A percentile compares a stretch with the other conserved stretches of the same genome.
Conservation (phyloP, 1,284 basidiomycete species). For the Microbotryum silenes-acaulis region DNA sequence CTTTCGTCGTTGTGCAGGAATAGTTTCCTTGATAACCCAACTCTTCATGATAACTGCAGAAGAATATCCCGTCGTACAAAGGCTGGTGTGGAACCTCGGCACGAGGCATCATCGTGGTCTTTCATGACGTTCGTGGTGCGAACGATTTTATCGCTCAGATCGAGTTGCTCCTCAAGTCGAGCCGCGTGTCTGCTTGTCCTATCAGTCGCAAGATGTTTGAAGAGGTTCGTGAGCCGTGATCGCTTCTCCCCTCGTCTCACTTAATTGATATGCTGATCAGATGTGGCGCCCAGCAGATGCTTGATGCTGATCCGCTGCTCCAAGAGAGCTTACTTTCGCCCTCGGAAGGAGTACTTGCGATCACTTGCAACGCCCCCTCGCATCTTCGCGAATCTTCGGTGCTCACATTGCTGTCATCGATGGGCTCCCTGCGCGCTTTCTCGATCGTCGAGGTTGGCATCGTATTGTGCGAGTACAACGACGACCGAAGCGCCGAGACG, state of each 20-base stretch:
- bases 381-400: slow-evolving; percentile 4
- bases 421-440: slow-evolving; percentile 14
- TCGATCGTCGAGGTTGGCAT: slow-evolving; percentile 12
- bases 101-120: slow-evolving; percentile 18
- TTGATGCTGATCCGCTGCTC: not conserved
- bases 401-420: slow-evolving; percentile 9
- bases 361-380: slow-evolving; percentile 6
- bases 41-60: too few species aligned
- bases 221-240: slow-evolving; percentile 3
- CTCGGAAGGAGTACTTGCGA: slow-evolving; percentile 21
- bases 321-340: slow-evolving; percentile 12
- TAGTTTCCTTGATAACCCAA: too few species aligned
- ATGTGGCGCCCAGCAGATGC: slow-evolving; percentile 2
- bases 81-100: too few species aligned
- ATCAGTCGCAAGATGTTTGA: slow-evolving; percentile 13
- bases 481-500: slow-evolving; percentile 14
- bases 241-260: not conserved
- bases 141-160: not conserved
- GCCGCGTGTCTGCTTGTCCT: not conserved
- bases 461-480: slow-evolving; percentile 21
- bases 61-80: too few species aligned
- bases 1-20: too few species aligned
- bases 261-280: not conserved
- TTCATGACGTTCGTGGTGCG: slow-evolving; percentile 22
- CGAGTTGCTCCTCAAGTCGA: not conserved